These are phyloP conservation scores for Neurospora sublineolata DNA, from an alignment of 495 filamentous ascomycete genomes.

Conservation along the genomic window DNA sequence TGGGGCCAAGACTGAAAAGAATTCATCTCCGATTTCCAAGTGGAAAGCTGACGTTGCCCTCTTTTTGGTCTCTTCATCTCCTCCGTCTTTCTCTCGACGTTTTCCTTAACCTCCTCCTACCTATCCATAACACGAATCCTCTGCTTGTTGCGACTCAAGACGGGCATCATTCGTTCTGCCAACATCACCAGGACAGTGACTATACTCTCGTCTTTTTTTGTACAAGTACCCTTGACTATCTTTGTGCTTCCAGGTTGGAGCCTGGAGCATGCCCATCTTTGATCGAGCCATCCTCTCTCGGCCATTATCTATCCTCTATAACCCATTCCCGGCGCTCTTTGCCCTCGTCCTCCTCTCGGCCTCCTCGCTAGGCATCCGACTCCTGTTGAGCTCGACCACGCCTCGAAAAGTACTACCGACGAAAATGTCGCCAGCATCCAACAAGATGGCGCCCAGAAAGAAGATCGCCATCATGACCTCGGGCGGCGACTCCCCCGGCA, in stretches of 20 bases:
- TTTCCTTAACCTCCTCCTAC: not conserved
- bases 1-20: not conserved
- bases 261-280: constrained; percentile 19
- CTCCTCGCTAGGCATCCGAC: constrained; percentile 5
- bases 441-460: constrained; percentile 45
- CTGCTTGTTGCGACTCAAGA: not conserved
- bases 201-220: not conserved
- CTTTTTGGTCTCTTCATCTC: not conserved
- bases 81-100: not conserved
- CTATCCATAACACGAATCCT: not conserved
- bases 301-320: constrained; percentile 13
- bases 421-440: not conserved
- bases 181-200: not conserved
- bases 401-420: not conserved
- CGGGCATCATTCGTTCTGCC: not conserved
- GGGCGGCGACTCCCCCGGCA: constrained; percentile 93
- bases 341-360: constrained; percentile 13
- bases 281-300: constrained; percentile 9
- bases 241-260: constrained; percentile 8
- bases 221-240: not conserved
- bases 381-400: constrained; percentile 5
- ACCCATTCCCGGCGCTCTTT: constrained; percentile 15
- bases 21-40: not conserved
- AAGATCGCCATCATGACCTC: constrained; percentile 92
- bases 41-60: not conserved